Evolutionary conservation across 495 filamentous ascomycete genomes (phyloP).

Genomic region (Lophium mytilinum): DNA sequence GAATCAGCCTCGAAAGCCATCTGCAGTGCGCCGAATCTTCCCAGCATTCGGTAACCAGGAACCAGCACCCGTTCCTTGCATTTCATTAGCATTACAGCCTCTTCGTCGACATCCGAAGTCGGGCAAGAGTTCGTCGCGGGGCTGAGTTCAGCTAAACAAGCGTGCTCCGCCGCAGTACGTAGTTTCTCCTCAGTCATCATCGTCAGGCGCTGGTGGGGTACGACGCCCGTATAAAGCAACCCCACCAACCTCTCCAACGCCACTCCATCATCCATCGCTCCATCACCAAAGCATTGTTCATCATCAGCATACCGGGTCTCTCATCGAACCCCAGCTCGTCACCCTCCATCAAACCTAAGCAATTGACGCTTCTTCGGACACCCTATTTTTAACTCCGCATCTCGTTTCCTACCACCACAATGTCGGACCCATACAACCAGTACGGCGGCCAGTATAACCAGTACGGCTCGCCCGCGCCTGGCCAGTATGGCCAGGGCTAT

Average conservation of each 20-base stretch:
- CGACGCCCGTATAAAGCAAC: background rate
- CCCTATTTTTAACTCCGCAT: background rate
- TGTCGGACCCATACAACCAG: slow-evolving; percentile 46
- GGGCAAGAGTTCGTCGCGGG: background rate
- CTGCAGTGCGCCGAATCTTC: too few species aligned
- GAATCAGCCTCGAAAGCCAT: too few species aligned
- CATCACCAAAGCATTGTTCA: background rate
- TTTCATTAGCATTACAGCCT: too few species aligned
- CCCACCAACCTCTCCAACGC: background rate
- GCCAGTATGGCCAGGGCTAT: slow-evolving; percentile 31
- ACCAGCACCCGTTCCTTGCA: too few species aligned
- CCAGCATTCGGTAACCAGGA: too few species aligned
- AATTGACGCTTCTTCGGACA: background rate
- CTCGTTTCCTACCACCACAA: slow-evolving; percentile 16
- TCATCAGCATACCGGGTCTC: background rate
- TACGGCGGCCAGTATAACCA: slow-evolving; percentile 25
- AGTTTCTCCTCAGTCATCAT: slow-evolving; percentile 7
- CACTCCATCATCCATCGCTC: background rate
- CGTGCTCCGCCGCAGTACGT: slow-evolving; percentile 13
- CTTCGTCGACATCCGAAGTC: too few species aligned
- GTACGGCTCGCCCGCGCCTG: slow-evolving; percentile 31
- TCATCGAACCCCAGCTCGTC: too few species aligned
- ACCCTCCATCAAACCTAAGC: background rate
- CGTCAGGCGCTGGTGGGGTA: background rate
- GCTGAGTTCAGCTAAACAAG: slow-evolving; percentile 14